phyloP scores from a whole-genome alignment of 768 basidiomycete genomes.

The Macrolepiota albuminosa region DNA sequence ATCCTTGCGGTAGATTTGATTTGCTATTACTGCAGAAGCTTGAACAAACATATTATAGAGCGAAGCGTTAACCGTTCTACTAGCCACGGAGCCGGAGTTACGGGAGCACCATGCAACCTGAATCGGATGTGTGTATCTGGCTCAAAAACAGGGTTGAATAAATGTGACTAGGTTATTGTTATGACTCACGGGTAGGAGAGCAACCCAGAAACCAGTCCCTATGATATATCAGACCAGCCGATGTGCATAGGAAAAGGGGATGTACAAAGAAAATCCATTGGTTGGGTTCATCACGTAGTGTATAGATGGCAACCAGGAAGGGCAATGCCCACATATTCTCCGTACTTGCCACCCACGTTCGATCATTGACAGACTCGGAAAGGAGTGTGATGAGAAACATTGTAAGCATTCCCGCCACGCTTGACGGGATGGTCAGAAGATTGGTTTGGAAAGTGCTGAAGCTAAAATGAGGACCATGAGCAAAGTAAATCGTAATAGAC shows the following conservation, averaged over 20 bases:
- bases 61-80: constrained; percentile 55
- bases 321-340: constrained; percentile 59
- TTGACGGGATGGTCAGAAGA: constrained; percentile 54
- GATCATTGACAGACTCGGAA: constrained; percentile 49
- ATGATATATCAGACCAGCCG: not conserved
- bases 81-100: constrained; percentile 55
- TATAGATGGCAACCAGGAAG: constrained; percentile 53
- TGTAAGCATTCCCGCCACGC: constrained; percentile 44
- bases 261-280: constrained; percentile 52
- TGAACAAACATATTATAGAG: constrained; percentile 57
- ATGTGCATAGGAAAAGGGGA: not conserved
- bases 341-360: constrained; percentile 48
- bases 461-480: constrained; percentile 20
- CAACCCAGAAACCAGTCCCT: constrained; percentile 40
- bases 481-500: not conserved
- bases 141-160: not conserved
- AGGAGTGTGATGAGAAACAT: constrained; percentile 46
- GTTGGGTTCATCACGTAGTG: constrained; percentile 41
- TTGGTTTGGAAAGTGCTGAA: constrained; percentile 60
- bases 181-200: constrained; percentile 38
- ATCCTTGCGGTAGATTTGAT: constrained; percentile 53
- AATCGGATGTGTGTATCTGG: constrained; percentile 44
- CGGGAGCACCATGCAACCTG: constrained; percentile 59
- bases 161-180: not conserved
- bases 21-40: constrained; percentile 37